These are phyloP conservation scores for Udeniomyces megalosporus DNA, from an alignment of 768 basidiomycete genomes.

Conservation along the genomic window DNA sequence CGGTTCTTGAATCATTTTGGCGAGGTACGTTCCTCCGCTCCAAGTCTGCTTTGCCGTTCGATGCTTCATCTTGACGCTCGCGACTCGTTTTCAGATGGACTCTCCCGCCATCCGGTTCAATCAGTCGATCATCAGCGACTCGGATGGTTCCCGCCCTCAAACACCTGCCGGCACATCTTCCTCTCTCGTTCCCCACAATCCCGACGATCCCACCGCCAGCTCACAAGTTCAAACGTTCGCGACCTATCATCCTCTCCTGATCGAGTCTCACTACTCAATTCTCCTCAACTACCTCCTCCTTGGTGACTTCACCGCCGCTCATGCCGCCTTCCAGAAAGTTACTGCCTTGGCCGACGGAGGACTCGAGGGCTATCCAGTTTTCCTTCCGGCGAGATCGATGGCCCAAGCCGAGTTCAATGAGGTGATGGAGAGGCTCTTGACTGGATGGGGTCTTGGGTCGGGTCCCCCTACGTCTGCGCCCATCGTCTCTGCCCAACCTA, in stretches of 20 bases:
- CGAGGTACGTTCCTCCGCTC: not conserved
- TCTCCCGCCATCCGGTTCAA: not conserved
- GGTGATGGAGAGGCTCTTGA: conserved; percentile 59
- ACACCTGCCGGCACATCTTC: not conserved
- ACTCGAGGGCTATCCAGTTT: conserved; percentile 75
- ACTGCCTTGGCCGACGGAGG: conserved; percentile 47
- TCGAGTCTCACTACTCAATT: conserved; percentile 70
- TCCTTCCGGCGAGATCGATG: conserved; percentile 73
- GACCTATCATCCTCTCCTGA: conserved; percentile 76
- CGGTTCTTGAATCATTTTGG: conserved; percentile 61
- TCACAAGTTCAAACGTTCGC: conserved; percentile 40
- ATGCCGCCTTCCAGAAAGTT: conserved; percentile 49
- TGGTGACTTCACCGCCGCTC: conserved; percentile 49
- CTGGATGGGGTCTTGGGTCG: conserved; percentile 51
- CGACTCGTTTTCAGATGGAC: conserved; percentile 1
- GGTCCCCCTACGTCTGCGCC: conserved; percentile 21
- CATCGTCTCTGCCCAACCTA: not conserved
- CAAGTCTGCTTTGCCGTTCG: not conserved
- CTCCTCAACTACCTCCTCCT: conserved; percentile 61
- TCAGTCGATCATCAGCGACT: not conserved
- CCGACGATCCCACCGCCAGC: not conserved
- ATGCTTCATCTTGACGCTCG: not conserved
- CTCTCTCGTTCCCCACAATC: not conserved
- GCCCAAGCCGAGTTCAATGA: conserved; percentile 80
- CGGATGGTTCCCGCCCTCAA: not conserved